These are phyloP conservation scores for Ganoderma lucidum DNA, from an alignment of 1,284 basidiomycete species.

Conservation along the genomic window DNA sequence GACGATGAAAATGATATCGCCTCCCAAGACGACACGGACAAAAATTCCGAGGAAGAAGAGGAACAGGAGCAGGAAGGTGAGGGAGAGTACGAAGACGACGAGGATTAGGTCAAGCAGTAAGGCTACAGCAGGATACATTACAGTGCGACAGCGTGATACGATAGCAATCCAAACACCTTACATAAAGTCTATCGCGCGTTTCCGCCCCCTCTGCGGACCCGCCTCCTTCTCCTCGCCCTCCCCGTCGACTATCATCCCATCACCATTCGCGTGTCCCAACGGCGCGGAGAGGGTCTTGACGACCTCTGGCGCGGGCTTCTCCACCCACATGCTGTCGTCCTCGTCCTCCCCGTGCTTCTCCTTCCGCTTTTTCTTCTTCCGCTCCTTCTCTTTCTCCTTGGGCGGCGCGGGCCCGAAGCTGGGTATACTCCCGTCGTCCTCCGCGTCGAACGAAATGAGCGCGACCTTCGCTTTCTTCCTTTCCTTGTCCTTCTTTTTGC, in stretches of 20 bases:
- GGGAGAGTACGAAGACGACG: constrained; percentile 25
- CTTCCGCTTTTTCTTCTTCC: constrained; percentile 44
- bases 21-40: constrained; percentile 10
- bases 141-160: constrained; percentile 6
- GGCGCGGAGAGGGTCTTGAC: constrained; percentile 43
- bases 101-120: constrained; percentile 7
- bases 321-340: constrained; percentile 68
- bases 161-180: constrained; percentile 38
- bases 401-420: constrained; percentile 48
- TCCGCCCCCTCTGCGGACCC: constrained; percentile 53
- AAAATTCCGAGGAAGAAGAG: constrained; percentile 15
- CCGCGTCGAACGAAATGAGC: constrained; percentile 75
- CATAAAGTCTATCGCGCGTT: constrained; percentile 74
- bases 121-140: constrained; percentile 11
- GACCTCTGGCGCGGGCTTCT: constrained; percentile 59
- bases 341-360: constrained; percentile 48
- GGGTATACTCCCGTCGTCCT: constrained; percentile 56
- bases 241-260: not conserved
- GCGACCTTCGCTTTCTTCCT: constrained; percentile 47
- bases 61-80: constrained; percentile 29
- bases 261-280: constrained; percentile 17
- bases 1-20: constrained; percentile 22
- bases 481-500: constrained; percentile 51
- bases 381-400: constrained; percentile 47
- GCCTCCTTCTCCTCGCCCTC: constrained; percentile 22